Percentiles rank a stretch among this genome's conserved stretches.
Evolutionary conservation across 257 asterid species (phyloP).

Genomic region (Solanum okadae): DNA sequence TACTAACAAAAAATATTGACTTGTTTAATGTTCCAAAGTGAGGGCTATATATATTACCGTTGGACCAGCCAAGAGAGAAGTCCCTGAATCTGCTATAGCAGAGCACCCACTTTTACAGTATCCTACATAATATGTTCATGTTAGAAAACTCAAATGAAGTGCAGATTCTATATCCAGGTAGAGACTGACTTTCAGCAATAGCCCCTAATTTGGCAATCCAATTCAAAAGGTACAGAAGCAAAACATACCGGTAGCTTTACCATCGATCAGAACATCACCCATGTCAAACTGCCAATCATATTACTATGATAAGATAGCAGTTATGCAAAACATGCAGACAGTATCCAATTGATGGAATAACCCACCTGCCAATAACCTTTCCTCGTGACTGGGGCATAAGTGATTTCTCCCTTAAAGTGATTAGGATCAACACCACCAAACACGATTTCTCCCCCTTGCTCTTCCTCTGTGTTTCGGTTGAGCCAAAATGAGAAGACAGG

Average conservation of each 20-base stretch:
- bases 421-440: conserved; percentile 94
- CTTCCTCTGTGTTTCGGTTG: conserved; percentile 60
- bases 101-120: conserved; percentile 80
- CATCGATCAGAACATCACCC: conserved; percentile 93
- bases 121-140: conserved; percentile 25
- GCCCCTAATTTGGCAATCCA: neutral
- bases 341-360: neutral
- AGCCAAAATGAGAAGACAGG: conserved; percentile 98
- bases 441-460: conserved; percentile 87
- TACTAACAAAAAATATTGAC: neutral
- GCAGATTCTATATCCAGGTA: neutral
- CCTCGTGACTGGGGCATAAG: conserved; percentile 68
- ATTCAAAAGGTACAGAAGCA: neutral
- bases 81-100: conserved; percentile 98
- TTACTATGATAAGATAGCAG: neutral
- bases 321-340: neutral
- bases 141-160: neutral
- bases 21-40: neutral
- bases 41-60: conserved; percentile 33
- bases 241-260: conserved; percentile 70
- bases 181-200: neutral
- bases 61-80: conserved; percentile 95
- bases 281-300: conserved; percentile 59
- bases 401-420: conserved; percentile 80
- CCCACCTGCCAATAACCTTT: conserved; percentile 99